Evolutionary conservation across 495 filamentous ascomycete species (phyloP).

Genomic region (Achaetomiella virescens): DNA sequence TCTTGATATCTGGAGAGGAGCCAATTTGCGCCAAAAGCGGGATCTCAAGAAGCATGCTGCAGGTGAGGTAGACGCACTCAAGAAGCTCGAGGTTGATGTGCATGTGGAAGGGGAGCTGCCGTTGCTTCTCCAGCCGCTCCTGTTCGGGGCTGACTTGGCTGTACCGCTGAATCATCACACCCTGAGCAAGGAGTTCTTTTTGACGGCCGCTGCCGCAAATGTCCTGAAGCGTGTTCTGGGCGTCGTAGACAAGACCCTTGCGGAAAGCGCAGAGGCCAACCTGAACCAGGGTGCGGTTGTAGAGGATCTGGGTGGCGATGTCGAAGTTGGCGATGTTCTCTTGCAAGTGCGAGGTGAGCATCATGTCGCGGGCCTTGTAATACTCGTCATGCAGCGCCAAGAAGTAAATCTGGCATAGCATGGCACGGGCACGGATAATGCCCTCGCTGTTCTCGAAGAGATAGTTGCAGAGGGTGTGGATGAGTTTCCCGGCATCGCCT

Average conservation of each 20-base stretch:
- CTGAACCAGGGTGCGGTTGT: conserved; percentile 96
- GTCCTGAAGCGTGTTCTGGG: conserved; percentile 92
- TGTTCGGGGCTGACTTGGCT: conserved; percentile 93
- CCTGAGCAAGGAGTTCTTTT: conserved; percentile 96
- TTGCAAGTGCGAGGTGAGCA: conserved; percentile 99
- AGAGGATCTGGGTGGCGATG: conserved; percentile 94
- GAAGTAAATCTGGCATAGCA: conserved; percentile 98
- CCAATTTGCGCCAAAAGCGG: conserved; percentile 94
- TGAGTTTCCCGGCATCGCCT: conserved; percentile 62
- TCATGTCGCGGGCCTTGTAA: conserved; percentile 95
- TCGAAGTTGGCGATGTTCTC: conserved; percentile 94
- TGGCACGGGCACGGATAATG: conserved; percentile 90
- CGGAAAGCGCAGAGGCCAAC: conserved; percentile 98
- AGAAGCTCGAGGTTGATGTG: conserved; percentile 99
- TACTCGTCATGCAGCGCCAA: conserved; percentile 94
- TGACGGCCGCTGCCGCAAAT: conserved; percentile 95
- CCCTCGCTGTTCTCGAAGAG: conserved; percentile 90
- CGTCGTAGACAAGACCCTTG: conserved; percentile 91
- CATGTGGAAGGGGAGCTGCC: conserved; percentile 98
- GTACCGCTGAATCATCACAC: conserved; percentile 95
- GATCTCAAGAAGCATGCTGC: conserved; percentile 97
- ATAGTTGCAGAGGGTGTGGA: conserved; percentile 88
- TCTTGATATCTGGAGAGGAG: conserved; percentile 92
- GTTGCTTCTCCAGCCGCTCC: conserved; percentile 90
- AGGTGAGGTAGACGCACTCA: conserved; percentile 97